Evolutionary conservation across 192 early-diverging fungal genomes (phyloP), one percentile per base, ranked within the genome.

Genomic region (Spizellomyces punctatus): DNA sequence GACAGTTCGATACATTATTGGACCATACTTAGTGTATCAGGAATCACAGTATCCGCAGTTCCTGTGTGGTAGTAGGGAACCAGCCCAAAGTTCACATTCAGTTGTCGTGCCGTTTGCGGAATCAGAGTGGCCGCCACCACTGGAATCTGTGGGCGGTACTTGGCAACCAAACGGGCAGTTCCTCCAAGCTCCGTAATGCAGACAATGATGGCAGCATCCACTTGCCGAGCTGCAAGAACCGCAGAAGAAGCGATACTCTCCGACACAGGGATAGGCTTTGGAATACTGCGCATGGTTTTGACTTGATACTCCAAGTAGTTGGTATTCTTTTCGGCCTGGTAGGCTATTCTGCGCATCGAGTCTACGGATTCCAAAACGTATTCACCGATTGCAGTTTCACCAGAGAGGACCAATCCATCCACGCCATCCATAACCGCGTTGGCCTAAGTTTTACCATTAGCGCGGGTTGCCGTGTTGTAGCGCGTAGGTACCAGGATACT

Each of bases 361-460:
- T 66, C 61, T 17, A 88, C 69, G 16, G 77, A 70, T 62, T 86
- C 84, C n/a, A 80, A 66, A 44, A 84, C 78, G 67, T 82, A 83
- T 7, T 73, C 46, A 64, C 86, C 86, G 55, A 88, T 65, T 41
- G 86, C 86, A 5, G 86, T 88, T 69, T 88, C 86, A 46, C 79
- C 83, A 50, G 82, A 85, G 17, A 88, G 80, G 44, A 88, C 82
- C 36, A 88, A 67, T 5, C 86, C 86, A 64, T 88, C 86, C 52
- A 78, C 84, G 17, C 86, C 86, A 58, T 88, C 86, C 79, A 86
- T 84, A 19, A 88, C 86, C 27, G 86, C 84, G 72, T 88, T 88
- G 43, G 84, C 81, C 57, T 74, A 16, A 47, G 50, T 19, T 54
- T 12, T 12, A 0, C 0, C 12, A 54, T 54, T n/a, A 54, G 12